Evolutionary conservation across 495 filamentous ascomycete species (phyloP), one percentile per base, ranked within the genome.

Genomic region (Penicillium flavigenum): DNA sequence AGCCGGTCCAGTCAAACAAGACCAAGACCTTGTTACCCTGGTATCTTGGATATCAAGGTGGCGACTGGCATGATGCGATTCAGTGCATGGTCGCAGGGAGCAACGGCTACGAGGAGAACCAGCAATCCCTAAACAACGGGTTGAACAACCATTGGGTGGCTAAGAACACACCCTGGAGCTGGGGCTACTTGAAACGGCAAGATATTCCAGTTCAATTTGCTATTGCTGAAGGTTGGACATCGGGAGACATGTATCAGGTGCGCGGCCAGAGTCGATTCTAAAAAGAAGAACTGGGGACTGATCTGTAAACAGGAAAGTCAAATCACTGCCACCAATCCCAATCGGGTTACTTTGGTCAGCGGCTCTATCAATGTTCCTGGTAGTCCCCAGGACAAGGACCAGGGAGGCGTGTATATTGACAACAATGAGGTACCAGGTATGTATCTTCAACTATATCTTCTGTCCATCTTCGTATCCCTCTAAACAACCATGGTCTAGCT

Each of bases 211-310:
- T 82, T 24, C 81, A 83, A 14, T 83, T 76, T 64, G 74, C 74
- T 14, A 76, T 82, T 64, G 81, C 80, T 0, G 81, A 83, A 51
- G 78, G 68, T 7, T 83, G 78, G 75, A 81, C 79, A 4, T 62
- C 78, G 19, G 79, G 72, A 14, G 81, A 83, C 58, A 83, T 83
- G 81, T 83, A 83, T 54, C 81, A 79, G 64, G 76, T 75, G 39
- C 29, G 46, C 36, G 4, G 5, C 48, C 6, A 17, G 32, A 26
- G 20, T 7, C 10, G 14, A 45, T 4, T 5, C 41, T 29, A 14
- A 0, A 14, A 11, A 44, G 27, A 20, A 44, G 27, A 44, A 20
- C 24, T 12, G 55, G 3, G 36, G 8, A 26, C 57, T 59, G 12
- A 64, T 31, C 20, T 16, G 5, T 16, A 4, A 9, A 1, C 32